These are phyloP conservation scores for Cicer chorassanicum DNA, from an alignment of 306 rosid species.

Conservation along the genomic window DNA sequence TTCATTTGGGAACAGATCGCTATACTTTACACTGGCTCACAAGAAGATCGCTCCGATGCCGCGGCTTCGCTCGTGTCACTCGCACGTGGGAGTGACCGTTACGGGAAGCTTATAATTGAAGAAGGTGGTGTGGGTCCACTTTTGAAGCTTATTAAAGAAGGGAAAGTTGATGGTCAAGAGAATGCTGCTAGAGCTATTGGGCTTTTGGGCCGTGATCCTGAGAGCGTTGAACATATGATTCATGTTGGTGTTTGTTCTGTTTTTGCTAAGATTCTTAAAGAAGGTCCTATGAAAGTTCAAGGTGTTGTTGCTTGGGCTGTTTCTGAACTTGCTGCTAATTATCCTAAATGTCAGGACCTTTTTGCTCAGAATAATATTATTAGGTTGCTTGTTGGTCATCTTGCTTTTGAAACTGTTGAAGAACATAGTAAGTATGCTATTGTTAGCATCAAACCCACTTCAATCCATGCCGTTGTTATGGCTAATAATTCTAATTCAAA, in stretches of 20 bases:
- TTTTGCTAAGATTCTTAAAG: slow-evolving; percentile 71
- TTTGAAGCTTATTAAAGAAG: slow-evolving; percentile 65
- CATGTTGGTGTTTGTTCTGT: slow-evolving; percentile 65
- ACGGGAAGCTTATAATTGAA: slow-evolving; percentile 67
- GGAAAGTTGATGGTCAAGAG: slow-evolving; percentile 66
- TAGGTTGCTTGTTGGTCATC: slow-evolving; percentile 71
- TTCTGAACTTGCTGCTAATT: slow-evolving; percentile 58
- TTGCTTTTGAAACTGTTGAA: slow-evolving; percentile 77
- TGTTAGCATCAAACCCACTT: slow-evolving; percentile 49
- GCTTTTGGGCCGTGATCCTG: slow-evolving; percentile 61
- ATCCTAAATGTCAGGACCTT: slow-evolving; percentile 75
- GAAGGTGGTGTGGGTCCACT: slow-evolving; percentile 73
- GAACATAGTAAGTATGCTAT: slow-evolving; percentile 74
- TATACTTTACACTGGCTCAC: slow-evolving; percentile 46
- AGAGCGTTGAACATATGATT: slow-evolving; percentile 72
- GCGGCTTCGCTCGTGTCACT: slow-evolving; percentile 72
- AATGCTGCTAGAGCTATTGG: slow-evolving; percentile 73
- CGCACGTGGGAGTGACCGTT: slow-evolving; percentile 74
- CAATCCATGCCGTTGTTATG: slow-evolving; percentile 62
- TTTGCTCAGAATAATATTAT: slow-evolving; percentile 75
- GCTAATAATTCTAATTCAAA: slow-evolving; percentile 31
- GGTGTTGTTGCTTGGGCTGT: slow-evolving; percentile 74
- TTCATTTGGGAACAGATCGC: slow-evolving; percentile 79
- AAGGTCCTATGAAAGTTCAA: slow-evolving; percentile 78
- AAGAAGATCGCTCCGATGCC: slow-evolving; percentile 68